Evolutionary conservation across 306 rosid species (phyloP).

Genomic region (Hippophae tibetana): DNA sequence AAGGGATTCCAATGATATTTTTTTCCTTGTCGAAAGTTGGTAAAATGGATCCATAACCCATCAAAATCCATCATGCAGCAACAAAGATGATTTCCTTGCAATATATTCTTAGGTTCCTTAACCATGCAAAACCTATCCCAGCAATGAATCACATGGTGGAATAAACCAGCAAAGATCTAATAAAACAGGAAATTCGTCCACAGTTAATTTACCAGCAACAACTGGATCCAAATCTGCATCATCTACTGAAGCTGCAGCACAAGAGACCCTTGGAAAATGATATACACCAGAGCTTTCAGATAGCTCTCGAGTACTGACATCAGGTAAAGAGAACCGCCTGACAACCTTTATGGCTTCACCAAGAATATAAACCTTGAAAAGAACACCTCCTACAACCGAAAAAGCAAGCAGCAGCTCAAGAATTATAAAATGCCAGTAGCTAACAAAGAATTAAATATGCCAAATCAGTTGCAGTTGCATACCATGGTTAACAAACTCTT

Average conservation of each 20-base stretch:
- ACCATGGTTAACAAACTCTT: constrained; percentile 94
- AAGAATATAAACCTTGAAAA: constrained; percentile 80
- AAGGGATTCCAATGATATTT: too few species aligned
- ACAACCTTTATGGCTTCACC: constrained; percentile 93
- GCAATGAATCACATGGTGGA: background rate
- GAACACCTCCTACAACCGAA: constrained; percentile 64
- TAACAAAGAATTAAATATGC: constrained; percentile 1
- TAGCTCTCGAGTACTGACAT: constrained; percentile 64
- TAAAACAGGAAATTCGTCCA: background rate
- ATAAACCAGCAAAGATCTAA: background rate
- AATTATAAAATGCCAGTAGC: constrained; percentile 5
- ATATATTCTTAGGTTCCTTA: background rate
- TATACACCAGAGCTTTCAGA: constrained; percentile 59
- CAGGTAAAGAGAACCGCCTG: constrained; percentile 86
- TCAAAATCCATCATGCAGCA: background rate
- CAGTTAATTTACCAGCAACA: constrained; percentile 55
- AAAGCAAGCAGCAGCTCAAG: constrained; percentile 6
- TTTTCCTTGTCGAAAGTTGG: too few species aligned
- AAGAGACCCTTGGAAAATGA: constrained; percentile 78
- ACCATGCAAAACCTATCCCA: constrained; percentile 1
- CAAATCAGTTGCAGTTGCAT: constrained; percentile 16
- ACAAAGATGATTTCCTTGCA: background rate
- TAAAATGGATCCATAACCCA: background rate
- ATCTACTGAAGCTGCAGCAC: constrained; percentile 95
- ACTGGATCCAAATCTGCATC: constrained; percentile 84